Base-by-base conservation (phyloP, 768 basidiomycete genomes). In the Amanita molliuscula region DNA sequence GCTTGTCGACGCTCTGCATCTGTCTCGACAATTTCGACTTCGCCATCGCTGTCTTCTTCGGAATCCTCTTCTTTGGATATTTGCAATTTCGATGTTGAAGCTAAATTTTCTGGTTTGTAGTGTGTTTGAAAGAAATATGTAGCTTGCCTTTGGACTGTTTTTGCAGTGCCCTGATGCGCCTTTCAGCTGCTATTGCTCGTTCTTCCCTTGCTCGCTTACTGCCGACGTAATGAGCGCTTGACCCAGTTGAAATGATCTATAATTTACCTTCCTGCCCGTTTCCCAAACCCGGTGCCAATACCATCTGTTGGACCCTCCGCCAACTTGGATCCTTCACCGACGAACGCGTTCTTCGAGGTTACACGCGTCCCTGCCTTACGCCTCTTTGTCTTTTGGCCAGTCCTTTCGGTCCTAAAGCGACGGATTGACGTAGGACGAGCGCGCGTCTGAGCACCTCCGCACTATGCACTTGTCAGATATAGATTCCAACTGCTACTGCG, bases 141-240 rank as follows among this genome's bases (percentile, higher is more conserved):
- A 51, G 53, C 60, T 51, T 50, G 67, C 67, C 55, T 56, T 59
- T 59, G 26, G 52, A 38, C 41, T 60, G 46, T 34, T 60, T 61
- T 61, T 75, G 71, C 41, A 81, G 58, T 7, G 71, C 69, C 44
- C 63, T 64, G 10, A 86, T 46, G 29, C 89, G 74, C 18, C 67
- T 70, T 63, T 91, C 85, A 6, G 76, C 78, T n/a, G 88, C 88
- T 31, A 79, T 55, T 1, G 86, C 88, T 50, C 88, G 74, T 60
- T 88, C 85, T 55, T 88, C 87, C 52, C 88, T 68, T 11, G 87
- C 88, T 28, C 83, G 74, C 61, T 88, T 88, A 61, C 88, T 92
- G 58, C 23, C 54, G 25, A 18, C 47, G 35, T 11, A 28, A 40
- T 31, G 16, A 37, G 23, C 41, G 8, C 23, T 9, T 18, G 10